These are phyloP conservation scores for Primulina tabacum DNA, from an alignment of 257 asterid genomes.

Conservation along the genomic window DNA sequence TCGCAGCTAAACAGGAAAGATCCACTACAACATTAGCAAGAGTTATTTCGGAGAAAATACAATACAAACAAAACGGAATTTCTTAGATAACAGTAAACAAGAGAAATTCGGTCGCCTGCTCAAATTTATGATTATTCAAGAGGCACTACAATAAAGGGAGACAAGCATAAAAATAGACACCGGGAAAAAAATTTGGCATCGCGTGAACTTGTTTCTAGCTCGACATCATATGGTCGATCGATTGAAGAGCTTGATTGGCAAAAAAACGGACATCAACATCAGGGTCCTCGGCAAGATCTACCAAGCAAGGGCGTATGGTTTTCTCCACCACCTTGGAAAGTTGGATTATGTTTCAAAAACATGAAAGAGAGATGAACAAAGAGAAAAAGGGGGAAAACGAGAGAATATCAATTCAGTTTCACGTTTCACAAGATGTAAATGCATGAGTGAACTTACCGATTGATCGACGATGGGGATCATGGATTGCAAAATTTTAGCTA, in stretches of 20 bases:
- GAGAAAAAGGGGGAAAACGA: neutral
- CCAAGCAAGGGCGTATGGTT: constrained; percentile 71
- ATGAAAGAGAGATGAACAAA: neutral
- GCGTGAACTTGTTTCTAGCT: constrained; percentile 34
- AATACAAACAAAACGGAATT: neutral
- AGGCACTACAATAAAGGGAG: neutral
- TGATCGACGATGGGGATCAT: constrained; percentile 79
- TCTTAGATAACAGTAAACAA: neutral
- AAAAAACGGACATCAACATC: constrained; percentile 88
- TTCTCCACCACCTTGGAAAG: constrained; percentile 70
- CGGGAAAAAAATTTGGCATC: neutral
- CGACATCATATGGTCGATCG: constrained; percentile 65
- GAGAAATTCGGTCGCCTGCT: neutral
- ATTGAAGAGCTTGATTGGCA: constrained; percentile 82
- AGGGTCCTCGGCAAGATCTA: constrained; percentile 84
- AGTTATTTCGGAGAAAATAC: neutral
- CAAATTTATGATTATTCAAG: neutral
- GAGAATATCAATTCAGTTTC: neutral
- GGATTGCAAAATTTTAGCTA: constrained; percentile 88
- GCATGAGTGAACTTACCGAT: constrained; percentile 48
- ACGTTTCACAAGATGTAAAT: neutral
- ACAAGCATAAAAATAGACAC: neutral
- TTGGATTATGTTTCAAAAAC: constrained; percentile 5
- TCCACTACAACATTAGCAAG: neutral
- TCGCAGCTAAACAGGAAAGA: neutral